Evolutionary conservation across 116 monocot species (phyloP).

Genomic region (Posidonia oceanica): DNA sequence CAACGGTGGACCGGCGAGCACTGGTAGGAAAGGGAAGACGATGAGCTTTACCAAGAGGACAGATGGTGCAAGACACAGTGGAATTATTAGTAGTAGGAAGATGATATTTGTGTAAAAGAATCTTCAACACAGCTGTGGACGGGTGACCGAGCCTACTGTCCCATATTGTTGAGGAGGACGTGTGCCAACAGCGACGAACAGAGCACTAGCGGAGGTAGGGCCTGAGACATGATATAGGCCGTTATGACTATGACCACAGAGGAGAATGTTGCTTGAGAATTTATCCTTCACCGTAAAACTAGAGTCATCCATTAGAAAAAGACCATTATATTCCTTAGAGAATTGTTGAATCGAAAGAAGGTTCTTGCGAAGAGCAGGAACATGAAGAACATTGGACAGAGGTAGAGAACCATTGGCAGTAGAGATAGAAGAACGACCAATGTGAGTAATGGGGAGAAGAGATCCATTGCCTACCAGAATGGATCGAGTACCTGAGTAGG

Average conservation of each 20-base stretch:
- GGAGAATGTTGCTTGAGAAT: background rate
- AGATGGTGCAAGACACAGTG: background rate
- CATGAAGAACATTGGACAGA: background rate
- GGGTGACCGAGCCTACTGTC: background rate
- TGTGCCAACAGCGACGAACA: background rate
- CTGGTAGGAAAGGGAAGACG: no score
- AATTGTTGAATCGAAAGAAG: background rate
- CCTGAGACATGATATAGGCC: no score
- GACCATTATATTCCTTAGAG: background rate
- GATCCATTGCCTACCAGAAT: background rate
- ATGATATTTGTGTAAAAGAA: background rate
- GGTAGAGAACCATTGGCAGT: background rate
- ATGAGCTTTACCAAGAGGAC: no score
- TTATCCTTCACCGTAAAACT: background rate
- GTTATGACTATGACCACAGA: background rate
- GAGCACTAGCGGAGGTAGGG: background rate
- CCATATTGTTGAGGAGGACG: background rate
- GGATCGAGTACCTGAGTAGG: background rate
- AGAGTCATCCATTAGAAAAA: background rate
- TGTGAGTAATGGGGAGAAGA: no score
- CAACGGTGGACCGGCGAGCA: background rate
- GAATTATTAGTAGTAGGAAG: background rate
- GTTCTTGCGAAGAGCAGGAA: background rate
- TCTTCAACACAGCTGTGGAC: background rate
- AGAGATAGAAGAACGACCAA: no score